Evolutionary conservation across 495 filamentous ascomycete species (phyloP), one percentile per base, ranked within the genome.

Genomic region (Rhypophila decipiens): DNA sequence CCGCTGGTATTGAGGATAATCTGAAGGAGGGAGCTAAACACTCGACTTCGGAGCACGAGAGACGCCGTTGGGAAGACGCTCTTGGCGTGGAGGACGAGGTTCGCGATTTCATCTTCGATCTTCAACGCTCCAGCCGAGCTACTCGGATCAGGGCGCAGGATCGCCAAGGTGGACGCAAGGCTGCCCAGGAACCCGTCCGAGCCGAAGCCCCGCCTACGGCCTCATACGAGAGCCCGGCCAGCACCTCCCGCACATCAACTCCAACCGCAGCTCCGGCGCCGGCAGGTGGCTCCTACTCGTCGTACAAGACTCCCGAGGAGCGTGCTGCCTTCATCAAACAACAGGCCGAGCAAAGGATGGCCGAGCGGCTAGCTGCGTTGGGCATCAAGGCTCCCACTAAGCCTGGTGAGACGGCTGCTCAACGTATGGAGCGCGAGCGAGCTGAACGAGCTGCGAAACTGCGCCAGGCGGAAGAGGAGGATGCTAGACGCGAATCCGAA

Each of bases 81-180:
- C 72, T 97, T 29, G 94, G 94, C 23, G 94, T 99, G 44, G 94
- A 99, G 56, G 90, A 97, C 56, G 87, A 93, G 50, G 86, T 96
- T 49, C 86, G 88, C 54, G 93, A 97, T 55, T 96, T 99, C 68
- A 97, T 99, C 58, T 97, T 89, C 57, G 94, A 96, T 52, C 66
- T 99, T 24, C 88, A 96, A 59, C 81, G 93, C 41, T 85, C 82
- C 42, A 88, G 86, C 55, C 78, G 90, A 48, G 79, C 85, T 47
- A 74, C 87, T 21, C 79, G 81, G 50, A 65, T 94, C 45, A 77
- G 90, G 46, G 76, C 80, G 24, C 89, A 97, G 67, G 76, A 80
- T 29, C 71, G 71, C 29, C 68, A 70, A 34, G 64, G 66, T 44
- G 67, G 66, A 24, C 72, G 73, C 35, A 59, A 57, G 46, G 45